A percentile compares a stretch with the other conserved stretches of the same genome.
These are phyloP conservation scores for Auriculariales sp. DNA, from an alignment of 768 basidiomycete species.

Conservation along the genomic window DNA sequence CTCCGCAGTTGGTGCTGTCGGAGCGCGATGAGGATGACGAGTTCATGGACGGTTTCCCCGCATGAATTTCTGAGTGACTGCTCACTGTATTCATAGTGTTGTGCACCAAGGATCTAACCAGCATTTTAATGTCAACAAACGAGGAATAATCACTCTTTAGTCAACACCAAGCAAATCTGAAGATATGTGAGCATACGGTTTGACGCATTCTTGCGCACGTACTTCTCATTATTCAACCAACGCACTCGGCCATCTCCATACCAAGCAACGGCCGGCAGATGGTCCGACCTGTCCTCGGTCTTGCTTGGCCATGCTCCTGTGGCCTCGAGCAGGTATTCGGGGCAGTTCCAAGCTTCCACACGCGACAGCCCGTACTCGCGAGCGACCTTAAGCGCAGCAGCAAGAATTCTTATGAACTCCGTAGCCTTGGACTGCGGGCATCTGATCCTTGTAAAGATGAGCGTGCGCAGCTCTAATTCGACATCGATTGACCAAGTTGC, in stretches of 20 bases:
- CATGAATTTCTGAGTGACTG: neutral
- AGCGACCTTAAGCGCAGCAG: too few species aligned
- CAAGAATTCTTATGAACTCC: too few species aligned
- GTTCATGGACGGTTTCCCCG: neutral
- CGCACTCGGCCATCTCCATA: conserved; percentile 25
- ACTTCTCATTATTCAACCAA: conserved; percentile 43
- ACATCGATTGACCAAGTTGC: too few species aligned
- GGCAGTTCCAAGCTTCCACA: too few species aligned
- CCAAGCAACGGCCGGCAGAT: conserved; percentile 33
- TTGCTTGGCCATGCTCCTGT: conserved; percentile 18
- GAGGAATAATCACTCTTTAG: neutral
- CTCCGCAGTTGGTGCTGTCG: neutral
- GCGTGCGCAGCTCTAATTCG: too few species aligned
- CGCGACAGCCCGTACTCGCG: too few species aligned
- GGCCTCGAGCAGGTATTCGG: conserved; percentile 16
- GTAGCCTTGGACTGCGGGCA: too few species aligned
- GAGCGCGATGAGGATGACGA: neutral
- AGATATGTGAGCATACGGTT: neutral
- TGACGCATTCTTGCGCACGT: conserved; percentile 5
- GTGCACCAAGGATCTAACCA: neutral
- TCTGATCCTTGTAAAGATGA: too few species aligned
- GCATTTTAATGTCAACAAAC: neutral
- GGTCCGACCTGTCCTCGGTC: conserved; percentile 20
- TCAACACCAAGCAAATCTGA: neutral
- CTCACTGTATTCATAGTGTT: neutral